phyloP scores from a whole-genome alignment of 164 flowering plant species.

The Cinnamomum micranthum region DNA sequence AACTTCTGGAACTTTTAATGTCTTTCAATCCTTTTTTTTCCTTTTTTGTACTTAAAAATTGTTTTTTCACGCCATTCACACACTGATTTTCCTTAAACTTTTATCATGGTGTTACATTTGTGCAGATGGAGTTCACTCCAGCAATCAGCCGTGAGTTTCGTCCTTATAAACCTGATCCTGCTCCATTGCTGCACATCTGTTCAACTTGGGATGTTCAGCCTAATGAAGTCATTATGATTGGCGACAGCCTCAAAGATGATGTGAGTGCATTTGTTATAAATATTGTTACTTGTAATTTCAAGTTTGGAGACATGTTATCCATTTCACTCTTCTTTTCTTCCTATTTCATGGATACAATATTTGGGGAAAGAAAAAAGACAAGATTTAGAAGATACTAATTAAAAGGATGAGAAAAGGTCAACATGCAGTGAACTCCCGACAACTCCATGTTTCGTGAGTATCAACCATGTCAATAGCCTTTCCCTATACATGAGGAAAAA shows the following conservation, averaged over 20 bases:
- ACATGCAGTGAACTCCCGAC: neutral
- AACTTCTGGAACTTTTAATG: neutral
- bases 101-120: constrained; percentile 9
- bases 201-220: constrained; percentile 79
- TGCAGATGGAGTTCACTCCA: constrained; percentile 71
- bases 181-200: constrained; percentile 86
- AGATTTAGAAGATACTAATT: neutral
- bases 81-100: neutral
- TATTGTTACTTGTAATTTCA: neutral
- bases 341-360: neutral
- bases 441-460: neutral
- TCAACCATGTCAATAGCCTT: neutral
- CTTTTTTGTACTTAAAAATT: neutral
- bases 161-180: constrained; percentile 91
- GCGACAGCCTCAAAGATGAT: constrained; percentile 96
- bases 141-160: constrained; percentile 90
- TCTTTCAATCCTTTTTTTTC: neutral
- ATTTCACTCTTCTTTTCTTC: neutral
- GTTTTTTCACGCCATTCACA: neutral
- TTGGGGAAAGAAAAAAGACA: neutral
- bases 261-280: constrained; percentile 34
- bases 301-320: neutral
- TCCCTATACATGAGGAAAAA: neutral
- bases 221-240: constrained; percentile 85
- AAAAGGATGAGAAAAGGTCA: neutral